These are phyloP conservation scores for Cercospora sp. DNA, from an alignment of 2,329 filamentous ascomycete genomes.

Conservation along the genomic window DNA sequence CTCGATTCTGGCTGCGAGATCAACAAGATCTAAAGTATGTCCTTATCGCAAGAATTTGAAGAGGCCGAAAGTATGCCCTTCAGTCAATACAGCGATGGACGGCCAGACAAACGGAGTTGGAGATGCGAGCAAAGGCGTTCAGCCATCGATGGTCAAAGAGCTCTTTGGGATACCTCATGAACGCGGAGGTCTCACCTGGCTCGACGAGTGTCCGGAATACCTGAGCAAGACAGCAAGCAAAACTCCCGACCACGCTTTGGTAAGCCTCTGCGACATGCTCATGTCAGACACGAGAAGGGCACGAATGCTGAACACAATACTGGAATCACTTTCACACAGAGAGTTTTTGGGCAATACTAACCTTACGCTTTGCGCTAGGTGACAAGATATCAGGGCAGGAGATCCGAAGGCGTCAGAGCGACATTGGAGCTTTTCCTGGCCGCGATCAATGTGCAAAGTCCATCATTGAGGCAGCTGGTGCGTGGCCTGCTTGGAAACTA, in stretches of 20 bases:
- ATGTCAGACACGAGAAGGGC: neutral
- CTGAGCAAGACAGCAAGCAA: conserved; percentile 6
- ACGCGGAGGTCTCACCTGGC: conserved; percentile 20
- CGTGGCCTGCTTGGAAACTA: conserved; percentile 19
- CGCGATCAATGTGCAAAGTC: conserved; percentile 23
- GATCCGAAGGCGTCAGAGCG: conserved; percentile 15
- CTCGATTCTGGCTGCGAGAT: conserved; percentile 3
- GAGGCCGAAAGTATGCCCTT: neutral
- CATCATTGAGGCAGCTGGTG: conserved; percentile 19
- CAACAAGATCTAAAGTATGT: neutral
- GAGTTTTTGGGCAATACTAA: neutral
- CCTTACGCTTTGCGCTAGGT: neutral
- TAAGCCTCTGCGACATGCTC: neutral
- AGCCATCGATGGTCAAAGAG: conserved; percentile 17
- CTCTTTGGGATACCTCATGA: conserved; percentile 23
- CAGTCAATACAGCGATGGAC: neutral
- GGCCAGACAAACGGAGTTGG: neutral
- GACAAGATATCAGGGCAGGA: conserved; percentile 17
- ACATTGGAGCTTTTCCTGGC: conserved; percentile 12
- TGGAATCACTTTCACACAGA: neutral
- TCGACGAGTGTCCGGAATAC: conserved; percentile 19
- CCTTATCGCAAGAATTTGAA: neutral
- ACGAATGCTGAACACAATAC: neutral
- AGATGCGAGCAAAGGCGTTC: neutral
- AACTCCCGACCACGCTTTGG: conserved; percentile 17